Evolutionary conservation across 2,329 filamentous ascomycete species (phyloP), one percentile per base, ranked within the genome.

Genomic region (Fusarium nurragi): DNA sequence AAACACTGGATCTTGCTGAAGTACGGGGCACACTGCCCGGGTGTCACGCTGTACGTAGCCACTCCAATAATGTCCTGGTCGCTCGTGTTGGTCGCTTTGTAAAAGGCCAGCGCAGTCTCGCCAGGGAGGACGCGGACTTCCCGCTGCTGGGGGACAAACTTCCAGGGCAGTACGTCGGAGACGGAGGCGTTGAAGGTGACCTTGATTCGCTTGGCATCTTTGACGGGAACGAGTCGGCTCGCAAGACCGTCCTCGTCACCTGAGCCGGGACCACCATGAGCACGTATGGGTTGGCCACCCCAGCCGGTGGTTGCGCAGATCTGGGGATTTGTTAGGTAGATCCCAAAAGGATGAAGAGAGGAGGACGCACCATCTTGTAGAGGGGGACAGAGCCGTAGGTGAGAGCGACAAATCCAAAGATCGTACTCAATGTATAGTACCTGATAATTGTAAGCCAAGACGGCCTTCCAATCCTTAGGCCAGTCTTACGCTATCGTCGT

Each of bases 1-100:
- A 99, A 99, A 75, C 95, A 99, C 79, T 99, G 95, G 41, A 99
- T 99, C 85, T 99, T 99, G 86, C 92, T 96, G 76, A 99, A 99
- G 77, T 99, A 99, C 2, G 93, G 94, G 39, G 95, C 94, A 40
- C 97, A 94, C 79, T 99, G 95, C 5, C 88, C 95, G 0, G 95
- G 95, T 4, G 94, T 97, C 26, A 99, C 96, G 74, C 92, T 97
- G 79, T 99, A 99, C 9, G 95, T 99, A 12, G 95, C 95, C 39
- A 99, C 94, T 44, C 95, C 95, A 73, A 99, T 98, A 71, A 99
- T 98, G 80, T 99, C 96, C 66, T 91, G 87, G 65, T 92, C 87
- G 60, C 91, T 92, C 67, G 88, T 90, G 81, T 99, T 99, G 54
- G 93, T 97, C 13, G 95, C 95, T 8, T 93, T 99, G 80, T 97